Evolutionary conservation across 805 yeast species (phyloP), one percentile per base, ranked within the genome.

Genomic region (Candida endomychidarum): DNA sequence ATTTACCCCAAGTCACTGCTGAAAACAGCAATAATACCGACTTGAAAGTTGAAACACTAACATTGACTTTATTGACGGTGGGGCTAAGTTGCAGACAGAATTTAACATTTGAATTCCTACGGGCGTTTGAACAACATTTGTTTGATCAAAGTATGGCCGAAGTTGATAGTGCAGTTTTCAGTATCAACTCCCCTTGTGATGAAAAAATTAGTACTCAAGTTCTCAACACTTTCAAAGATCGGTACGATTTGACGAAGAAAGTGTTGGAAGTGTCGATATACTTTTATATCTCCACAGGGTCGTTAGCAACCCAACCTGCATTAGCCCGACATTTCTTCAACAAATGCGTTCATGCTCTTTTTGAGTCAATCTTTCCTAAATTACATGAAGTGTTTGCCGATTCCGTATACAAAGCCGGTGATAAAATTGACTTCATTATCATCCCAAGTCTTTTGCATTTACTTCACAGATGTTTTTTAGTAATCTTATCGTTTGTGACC

Each of bases 361-460:
- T 38, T 14, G 27, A 33, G 7, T 17, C 12, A 8, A 23, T 38
- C 5, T 23, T 44, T n/a, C 42, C 42, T 5, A 25, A 12, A 15
- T 18, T 38, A 12, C 22, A 34, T 10, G 19, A 19, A n/a, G n/a
- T 41, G 10, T 41, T 44, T 17, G 20, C 11, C 9, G 9, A 17
- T 11, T 14, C 24, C 8, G 20, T 18, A 10, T 9, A 15, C 14
- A 37, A 36, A 24, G 5, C 14, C 4, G 39, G 30, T 4, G 28
- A 41, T 15, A 38, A 26, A 11, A 31, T 36, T 1, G 48, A 44
- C 19, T 11, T 38, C 5, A 34, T 41, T 8, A 34, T 37, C 8
- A 38, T 40, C n/a, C 48, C 48, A 5, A 23, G 33, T 10, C 19
- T 40, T 19, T 17, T 44, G 2, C 48, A 44, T 32, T n/a, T 41